Percentiles rank a stretch among this genome's conserved stretches.
phyloP scores from a whole-genome alignment of 306 rosid species.

The Adenanthera pavonina region DNA sequence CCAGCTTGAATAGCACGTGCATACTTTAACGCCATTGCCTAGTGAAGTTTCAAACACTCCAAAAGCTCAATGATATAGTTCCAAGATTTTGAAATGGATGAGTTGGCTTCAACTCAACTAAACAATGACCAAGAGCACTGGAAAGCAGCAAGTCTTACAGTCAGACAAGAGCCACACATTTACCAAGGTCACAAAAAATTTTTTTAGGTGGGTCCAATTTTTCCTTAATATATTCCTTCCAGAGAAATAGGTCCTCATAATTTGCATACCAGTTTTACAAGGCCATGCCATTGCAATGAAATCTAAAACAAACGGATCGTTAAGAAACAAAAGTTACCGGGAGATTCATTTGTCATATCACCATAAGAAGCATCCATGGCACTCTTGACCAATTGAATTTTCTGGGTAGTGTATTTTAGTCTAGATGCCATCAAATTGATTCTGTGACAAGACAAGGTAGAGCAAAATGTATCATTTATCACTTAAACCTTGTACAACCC shows the following conservation, averaged over 20 bases:
- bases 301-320: slow-evolving; percentile 3
- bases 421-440: slow-evolving; percentile 41
- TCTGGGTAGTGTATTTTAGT: slow-evolving; percentile 39
- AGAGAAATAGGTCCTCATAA: background rate
- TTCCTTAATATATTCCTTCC: background rate
- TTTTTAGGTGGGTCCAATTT: slow-evolving; percentile 25
- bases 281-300: slow-evolving; percentile 16
- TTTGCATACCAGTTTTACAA: slow-evolving; percentile 19
- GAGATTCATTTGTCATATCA: slow-evolving; percentile 65
- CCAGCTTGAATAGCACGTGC: slow-evolving; percentile 15
- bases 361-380: slow-evolving; percentile 88
- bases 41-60: slow-evolving; percentile 20
- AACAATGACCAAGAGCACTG: slow-evolving; percentile 29
- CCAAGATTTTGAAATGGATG: slow-evolving; percentile 24
- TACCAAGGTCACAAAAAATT: background rate
- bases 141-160: slow-evolving; percentile 19
- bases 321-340: slow-evolving; percentile 58
- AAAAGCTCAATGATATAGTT: slow-evolving; percentile 2
- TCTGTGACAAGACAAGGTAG: slow-evolving; percentile 30
- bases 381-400: slow-evolving; percentile 55
- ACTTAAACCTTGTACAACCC: slow-evolving; percentile 26
- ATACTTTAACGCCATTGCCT: background rate
- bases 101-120: slow-evolving; percentile 36
- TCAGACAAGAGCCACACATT: slow-evolving; percentile 18
- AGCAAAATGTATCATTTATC: slow-evolving; percentile 20